These are phyloP conservation scores for Porphyrellus cyaneotinctus DNA, from an alignment of 768 basidiomycete genomes.

Conservation along the genomic window DNA sequence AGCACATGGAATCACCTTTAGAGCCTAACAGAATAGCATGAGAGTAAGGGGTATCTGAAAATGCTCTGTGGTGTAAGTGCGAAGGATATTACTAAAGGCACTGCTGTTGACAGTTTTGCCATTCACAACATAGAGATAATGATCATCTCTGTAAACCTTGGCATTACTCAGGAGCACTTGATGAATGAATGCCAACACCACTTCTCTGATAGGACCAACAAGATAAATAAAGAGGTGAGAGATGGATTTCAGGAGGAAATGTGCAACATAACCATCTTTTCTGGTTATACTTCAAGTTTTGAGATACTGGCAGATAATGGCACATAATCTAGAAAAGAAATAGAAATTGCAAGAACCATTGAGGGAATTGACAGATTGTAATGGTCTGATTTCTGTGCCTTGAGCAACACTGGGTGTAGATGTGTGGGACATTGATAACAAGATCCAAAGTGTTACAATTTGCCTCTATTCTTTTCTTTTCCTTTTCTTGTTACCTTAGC, in stretches of 20 bases:
- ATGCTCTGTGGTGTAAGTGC: background rate
- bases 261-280: background rate
- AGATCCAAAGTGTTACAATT: no score
- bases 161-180: background rate
- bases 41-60: background rate
- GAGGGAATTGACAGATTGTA: background rate
- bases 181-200: background rate
- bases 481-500: no score
- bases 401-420: background rate
- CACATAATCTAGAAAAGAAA: background rate
- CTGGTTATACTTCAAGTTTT: background rate
- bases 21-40: background rate
- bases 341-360: conserved; percentile 1
- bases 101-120: background rate
- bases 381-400: background rate
- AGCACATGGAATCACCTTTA: background rate
- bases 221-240: conserved; percentile 1
- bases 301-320: background rate
- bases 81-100: background rate
- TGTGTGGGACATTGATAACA: background rate
- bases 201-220: background rate
- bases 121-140: background rate
- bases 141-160: background rate
- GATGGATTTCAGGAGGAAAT: background rate
- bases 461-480: no score